Evolutionary conservation across 225 moss, liverwort and hornwort genomes (phyloP).

Genomic region (Takakia lepidozioides): DNA sequence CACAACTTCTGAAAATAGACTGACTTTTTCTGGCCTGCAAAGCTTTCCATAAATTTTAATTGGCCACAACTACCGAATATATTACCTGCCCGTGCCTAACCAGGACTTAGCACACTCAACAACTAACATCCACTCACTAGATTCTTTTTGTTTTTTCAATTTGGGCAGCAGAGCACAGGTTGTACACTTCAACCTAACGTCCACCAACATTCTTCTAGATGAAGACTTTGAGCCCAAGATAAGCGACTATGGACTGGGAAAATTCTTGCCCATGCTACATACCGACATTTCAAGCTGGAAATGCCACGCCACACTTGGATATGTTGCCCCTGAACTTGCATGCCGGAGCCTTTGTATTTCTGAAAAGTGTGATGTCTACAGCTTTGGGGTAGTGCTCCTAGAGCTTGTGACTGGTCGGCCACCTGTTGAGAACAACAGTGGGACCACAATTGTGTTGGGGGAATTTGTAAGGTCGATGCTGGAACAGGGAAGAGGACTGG

Average conservation of each 20-base stretch:
- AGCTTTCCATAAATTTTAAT: too few species aligned
- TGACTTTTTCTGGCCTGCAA: too few species aligned
- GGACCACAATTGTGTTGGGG: slow-evolving; percentile 32
- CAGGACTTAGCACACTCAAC: too few species aligned
- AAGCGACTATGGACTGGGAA: slow-evolving; percentile 65
- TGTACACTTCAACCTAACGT: slow-evolving; percentile 32
- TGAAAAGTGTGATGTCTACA: slow-evolving; percentile 85
- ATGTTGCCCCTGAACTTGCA: slow-evolving; percentile 77
- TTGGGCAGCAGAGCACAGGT: slow-evolving; percentile 18
- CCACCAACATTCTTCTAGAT: slow-evolving; percentile 62
- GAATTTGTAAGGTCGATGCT: slow-evolving; percentile 51
- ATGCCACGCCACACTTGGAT: slow-evolving; percentile 64
- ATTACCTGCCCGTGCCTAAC: too few species aligned
- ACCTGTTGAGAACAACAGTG: slow-evolving; percentile 43
- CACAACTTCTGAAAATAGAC: too few species aligned
- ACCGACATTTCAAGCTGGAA: slow-evolving; percentile 68
- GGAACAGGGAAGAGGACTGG: slow-evolving; percentile 31
- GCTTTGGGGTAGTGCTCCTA: slow-evolving; percentile 77
- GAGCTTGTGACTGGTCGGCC: slow-evolving; percentile 69
- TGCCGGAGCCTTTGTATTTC: slow-evolving; percentile 63
- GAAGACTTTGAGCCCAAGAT: slow-evolving; percentile 53
- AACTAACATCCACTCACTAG: not conserved
- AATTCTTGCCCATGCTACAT: slow-evolving; percentile 66
- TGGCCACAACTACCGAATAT: too few species aligned
- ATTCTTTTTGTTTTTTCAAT: not conserved